Conservation (phyloP, 805 yeast species). For the Metschnikowia cerradonensis region DNA sequence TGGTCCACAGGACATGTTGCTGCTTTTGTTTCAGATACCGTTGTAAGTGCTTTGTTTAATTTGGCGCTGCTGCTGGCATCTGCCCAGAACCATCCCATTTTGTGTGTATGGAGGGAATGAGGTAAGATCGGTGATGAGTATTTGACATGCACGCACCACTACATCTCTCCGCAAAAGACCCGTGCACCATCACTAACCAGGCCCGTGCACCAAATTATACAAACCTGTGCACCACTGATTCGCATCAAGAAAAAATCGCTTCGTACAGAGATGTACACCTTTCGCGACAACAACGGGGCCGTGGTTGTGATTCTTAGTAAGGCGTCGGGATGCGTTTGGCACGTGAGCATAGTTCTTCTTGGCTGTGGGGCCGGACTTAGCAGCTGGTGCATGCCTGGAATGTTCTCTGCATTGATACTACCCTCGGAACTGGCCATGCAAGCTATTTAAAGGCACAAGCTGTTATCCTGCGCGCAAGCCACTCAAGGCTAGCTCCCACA, state of each 20-base stretch:
- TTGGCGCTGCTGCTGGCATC: conserved; percentile 19
- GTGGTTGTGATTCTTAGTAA: not conserved
- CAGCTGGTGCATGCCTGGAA: not conserved
- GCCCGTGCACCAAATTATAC: not conserved
- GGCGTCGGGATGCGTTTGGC: not conserved
- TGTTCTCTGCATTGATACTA: not conserved
- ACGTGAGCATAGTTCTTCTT: not conserved
- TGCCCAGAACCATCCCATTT: conserved; percentile 94
- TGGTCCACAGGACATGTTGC: conserved; percentile 19
- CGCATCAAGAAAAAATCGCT: not conserved
- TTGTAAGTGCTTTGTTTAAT: too few relatives aligned
- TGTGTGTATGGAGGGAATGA: conserved; percentile 4
- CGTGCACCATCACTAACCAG: conserved; percentile 1
- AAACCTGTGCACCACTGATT: not conserved
- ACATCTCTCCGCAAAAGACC: not conserved
- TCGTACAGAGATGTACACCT: too few relatives aligned
- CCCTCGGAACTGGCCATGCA: not conserved
- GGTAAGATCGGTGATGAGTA: not conserved
- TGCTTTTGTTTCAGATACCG: too few relatives aligned
- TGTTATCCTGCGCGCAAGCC: not conserved
- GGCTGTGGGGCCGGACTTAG: not conserved
- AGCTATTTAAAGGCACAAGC: not conserved
- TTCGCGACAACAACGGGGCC: not conserved
- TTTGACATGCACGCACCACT: too few relatives aligned
- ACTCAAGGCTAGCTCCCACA: not conserved